Evolutionary conservation across 2,329 filamentous ascomycete genomes (phyloP), one percentile per base, ranked within the genome.

Genomic region (Arthrobotrys sphaeroides): DNA sequence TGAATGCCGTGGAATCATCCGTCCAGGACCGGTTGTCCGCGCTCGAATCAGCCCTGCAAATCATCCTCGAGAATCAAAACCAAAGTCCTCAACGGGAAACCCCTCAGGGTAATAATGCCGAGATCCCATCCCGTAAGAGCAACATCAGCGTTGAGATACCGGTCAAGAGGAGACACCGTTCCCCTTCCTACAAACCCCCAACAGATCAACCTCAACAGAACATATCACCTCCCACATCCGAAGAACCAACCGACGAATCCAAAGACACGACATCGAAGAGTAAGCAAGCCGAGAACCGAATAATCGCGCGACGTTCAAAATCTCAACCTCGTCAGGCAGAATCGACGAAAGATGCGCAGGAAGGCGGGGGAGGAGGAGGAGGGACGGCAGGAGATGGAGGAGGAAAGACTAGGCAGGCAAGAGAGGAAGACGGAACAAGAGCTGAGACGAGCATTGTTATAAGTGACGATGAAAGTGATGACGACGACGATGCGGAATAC

Each of bases 321-420:
- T 45, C 47, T 74, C 70, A 74, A 74, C 70, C 70, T 74, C 70
- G 70, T 45, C 33, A 74, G 70, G 70, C 70, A 18, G 62, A 74
- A 49, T 51, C 43, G 20, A 31, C 55, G 31, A 38, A 36, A 26
- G 13, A 28, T 43, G 33, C 36, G 38, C 51, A 55, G 18, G 60
- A 47, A 51, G 22, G 38, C 12, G 40, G 31, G n/a, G 18, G 13
- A 42, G 18, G 18, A 42, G 31, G 6, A 59, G 26, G 38, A 53
- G n/a, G n/a, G n/a, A n/a, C 61, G 45, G 69, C 61, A 42, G 20
- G n/a, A 26, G n/a, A n/a, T 22, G 49, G 33, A 5, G 26, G 40
- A 5, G 18, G 18, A 38, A 38, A 33, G 33, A 16, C 31, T 55
- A 55, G 31, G 51, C 51, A 55, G 51, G 28, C 28, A 38, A 55